A percentile compares a stretch with the other conserved stretches of the same genome.
Evolutionary conservation across 192 early-diverging fungal genomes (phyloP).

Genomic region (Coemansia sp.): DNA sequence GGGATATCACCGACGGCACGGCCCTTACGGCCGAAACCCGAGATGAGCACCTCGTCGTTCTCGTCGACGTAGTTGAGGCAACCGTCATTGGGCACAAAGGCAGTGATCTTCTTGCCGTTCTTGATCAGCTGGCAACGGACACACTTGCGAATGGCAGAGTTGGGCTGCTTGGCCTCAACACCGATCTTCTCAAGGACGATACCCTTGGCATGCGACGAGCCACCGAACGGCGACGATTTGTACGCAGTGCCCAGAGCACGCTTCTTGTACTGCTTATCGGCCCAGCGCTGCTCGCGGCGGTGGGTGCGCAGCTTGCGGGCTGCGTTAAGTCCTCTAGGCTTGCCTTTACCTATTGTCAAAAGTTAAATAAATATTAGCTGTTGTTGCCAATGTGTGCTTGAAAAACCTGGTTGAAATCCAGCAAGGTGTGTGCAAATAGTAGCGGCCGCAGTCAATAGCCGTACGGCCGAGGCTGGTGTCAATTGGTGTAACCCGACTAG

Average conservation of each 20-base stretch:
- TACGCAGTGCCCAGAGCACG: conserved; percentile 96
- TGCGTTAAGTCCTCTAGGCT: conserved; percentile 98
- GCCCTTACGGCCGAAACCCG: conserved; percentile 99
- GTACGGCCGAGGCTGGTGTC: background rate
- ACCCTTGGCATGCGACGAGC: conserved; percentile 99
- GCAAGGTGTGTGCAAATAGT: background rate
- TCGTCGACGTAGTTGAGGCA: conserved; percentile 99
- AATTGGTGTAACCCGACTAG: background rate
- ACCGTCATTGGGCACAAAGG: conserved; percentile 99
- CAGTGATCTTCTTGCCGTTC: conserved; percentile 99
- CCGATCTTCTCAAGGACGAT: conserved; percentile 99
- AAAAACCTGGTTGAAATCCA: background rate
- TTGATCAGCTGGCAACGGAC: conserved; percentile 99
- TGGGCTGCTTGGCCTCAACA: conserved; percentile 99
- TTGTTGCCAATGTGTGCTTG: background rate
- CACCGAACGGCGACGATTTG: conserved; percentile 98
- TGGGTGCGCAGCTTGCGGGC: conserved; percentile 97
- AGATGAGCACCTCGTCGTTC: conserved; percentile 99
- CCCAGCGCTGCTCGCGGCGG: conserved; percentile 98
- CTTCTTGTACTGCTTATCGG: conserved; percentile 99
- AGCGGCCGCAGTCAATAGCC: background rate
- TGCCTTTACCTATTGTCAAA: conserved; percentile 60
- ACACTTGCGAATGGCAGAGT: conserved; percentile 99
- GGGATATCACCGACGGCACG: conserved; percentile 99
- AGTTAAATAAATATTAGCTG: background rate